Conservation (phyloP, 371 early-diverging fungal genomes). For the Mucor piriformis region DNA sequence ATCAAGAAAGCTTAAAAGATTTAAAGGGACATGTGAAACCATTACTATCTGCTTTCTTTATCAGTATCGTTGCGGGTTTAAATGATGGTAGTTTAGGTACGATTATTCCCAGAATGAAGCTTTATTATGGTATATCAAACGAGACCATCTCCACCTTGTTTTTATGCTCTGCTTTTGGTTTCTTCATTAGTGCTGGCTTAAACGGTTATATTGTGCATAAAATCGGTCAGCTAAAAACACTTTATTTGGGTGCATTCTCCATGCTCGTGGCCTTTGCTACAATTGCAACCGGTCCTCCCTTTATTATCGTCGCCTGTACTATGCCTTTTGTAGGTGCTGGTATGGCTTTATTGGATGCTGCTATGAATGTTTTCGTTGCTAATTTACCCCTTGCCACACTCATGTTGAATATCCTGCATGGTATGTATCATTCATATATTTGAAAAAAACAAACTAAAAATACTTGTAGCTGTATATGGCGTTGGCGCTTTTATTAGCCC, state of each 20-base stretch:
- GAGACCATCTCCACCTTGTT: slow-evolving; percentile 32
- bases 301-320: slow-evolving; percentile 18
- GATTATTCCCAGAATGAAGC: slow-evolving; percentile 32
- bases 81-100: slow-evolving; percentile 40
- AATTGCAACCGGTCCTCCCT: slow-evolving; percentile 27
- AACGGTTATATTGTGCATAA: slow-evolving; percentile 36
- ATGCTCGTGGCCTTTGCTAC: slow-evolving; percentile 19
- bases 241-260: slow-evolving; percentile 21
- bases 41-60: slow-evolving; percentile 19
- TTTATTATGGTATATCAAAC: slow-evolving; percentile 30
- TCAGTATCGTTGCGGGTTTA: slow-evolving; percentile 32
- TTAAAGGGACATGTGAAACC: slow-evolving; percentile 18
- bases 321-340: slow-evolving; percentile 32
- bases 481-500: slow-evolving; percentile 41
- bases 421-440: slow-evolving; percentile 14
- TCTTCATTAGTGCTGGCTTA: slow-evolving; percentile 27
- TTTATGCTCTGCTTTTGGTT: slow-evolving; percentile 29
- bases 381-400: slow-evolving; percentile 38
- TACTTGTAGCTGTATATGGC: slow-evolving; percentile 34
- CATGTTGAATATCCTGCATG: slow-evolving; percentile 39
- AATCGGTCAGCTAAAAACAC: slow-evolving; percentile 27
- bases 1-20: slow-evolving; percentile 21
- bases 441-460: neutral
- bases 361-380: slow-evolving; percentile 34
- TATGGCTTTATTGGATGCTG: slow-evolving; percentile 33